Evolutionary conservation across 1,284 basidiomycete species (phyloP).

Genomic region (Trichosporon faecale): DNA sequence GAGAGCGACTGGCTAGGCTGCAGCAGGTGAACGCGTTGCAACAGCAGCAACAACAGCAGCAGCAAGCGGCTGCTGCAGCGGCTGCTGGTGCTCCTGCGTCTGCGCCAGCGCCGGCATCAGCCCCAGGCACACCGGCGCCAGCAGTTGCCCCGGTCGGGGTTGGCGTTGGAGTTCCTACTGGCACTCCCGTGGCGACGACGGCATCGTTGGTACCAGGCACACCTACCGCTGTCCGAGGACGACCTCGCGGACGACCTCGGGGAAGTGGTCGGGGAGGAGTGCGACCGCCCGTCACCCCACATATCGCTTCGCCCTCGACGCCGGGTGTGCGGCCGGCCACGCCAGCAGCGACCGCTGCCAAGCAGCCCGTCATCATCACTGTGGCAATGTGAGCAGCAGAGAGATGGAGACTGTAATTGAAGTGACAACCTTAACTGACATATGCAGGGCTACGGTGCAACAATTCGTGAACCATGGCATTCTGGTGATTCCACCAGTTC

Average conservation of each 20-base stretch:
- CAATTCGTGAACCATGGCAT: slow-evolving; percentile 21
- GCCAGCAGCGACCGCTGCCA: not conserved
- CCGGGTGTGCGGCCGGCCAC: not conserved
- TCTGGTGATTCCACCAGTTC: slow-evolving; percentile 27
- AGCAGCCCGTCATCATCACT: slow-evolving; percentile 23
- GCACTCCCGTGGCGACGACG: not conserved
- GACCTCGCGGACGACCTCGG: slow-evolving; percentile 24
- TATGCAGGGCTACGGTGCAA: slow-evolving; percentile 15
- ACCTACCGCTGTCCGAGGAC: slow-evolving; percentile 13
- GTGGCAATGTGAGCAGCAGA: slow-evolving; percentile 20
- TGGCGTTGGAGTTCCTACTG: not conserved
- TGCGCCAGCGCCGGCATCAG: not conserved
- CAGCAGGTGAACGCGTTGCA: slow-evolving; percentile 4
- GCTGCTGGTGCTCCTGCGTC: not conserved
- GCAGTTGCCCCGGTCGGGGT: slow-evolving; percentile 13
- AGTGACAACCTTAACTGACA: slow-evolving; percentile 2
- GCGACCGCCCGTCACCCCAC: slow-evolving; percentile 12
- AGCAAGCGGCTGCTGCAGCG: slow-evolving; percentile 1
- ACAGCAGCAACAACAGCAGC: slow-evolving; percentile 10
- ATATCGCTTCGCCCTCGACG: not conserved
- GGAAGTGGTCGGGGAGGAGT: slow-evolving; percentile 22
- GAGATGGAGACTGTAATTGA: not conserved
- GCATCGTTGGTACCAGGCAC: not conserved
- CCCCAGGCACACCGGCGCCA: slow-evolving; percentile 1
- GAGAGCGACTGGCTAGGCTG: slow-evolving; percentile 15